Base-by-base conservation (phyloP, 208 protist species). In the Leishmania amazonensis region DNA sequence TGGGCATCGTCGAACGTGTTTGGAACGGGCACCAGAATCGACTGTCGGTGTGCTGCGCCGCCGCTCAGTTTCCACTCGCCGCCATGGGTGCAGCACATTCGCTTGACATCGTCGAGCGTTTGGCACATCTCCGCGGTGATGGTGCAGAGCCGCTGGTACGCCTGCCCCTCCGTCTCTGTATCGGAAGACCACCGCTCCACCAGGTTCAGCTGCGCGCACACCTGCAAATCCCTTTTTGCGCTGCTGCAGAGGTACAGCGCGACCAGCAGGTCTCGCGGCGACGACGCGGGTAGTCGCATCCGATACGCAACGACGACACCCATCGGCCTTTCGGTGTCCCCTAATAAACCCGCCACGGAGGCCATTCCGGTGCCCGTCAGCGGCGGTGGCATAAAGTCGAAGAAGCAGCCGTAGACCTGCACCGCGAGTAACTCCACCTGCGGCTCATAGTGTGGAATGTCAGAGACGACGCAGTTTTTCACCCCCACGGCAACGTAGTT, bases 381-480 rank as follows among this genome's bases (percentile, higher is more conserved):
- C 58, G 60, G 83, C 9, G 87, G 89, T 9, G 89, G 91, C 57
- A 84, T 45, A 40, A 89, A 92, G 73, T 94, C 91, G 60, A 88
- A 93, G 71, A 93, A 92, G 80, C 89, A 88, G 42, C 83, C 74
- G 60, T 86, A 87, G 5, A 89, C 73, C 67, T 85, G 76, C 45
- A 81, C 82, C 2, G 76, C 49, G 40, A 90, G 67, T 40, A 90
- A 75, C 74, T 88, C 78, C 74, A 94, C n/a, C 60, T 70, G 67
- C 53, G 80, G 74, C 54, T 45, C 38, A 31, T 87, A 90, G 28
- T 78, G 51, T 5, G 76, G 31, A 3, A 89, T 3, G 62, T 91
- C 85, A 11, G 73, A 82, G 24, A 90, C 76, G 8, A 91, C 38
- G 49, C 83, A 80, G 79, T 94, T 94, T 45, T 89, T 83, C 21